A percentile compares a stretch with the other conserved stretches of the same genome.
phyloP scores from a whole-genome alignment of 148 eudicot genomes.

The Camellia granthamiana region DNA sequence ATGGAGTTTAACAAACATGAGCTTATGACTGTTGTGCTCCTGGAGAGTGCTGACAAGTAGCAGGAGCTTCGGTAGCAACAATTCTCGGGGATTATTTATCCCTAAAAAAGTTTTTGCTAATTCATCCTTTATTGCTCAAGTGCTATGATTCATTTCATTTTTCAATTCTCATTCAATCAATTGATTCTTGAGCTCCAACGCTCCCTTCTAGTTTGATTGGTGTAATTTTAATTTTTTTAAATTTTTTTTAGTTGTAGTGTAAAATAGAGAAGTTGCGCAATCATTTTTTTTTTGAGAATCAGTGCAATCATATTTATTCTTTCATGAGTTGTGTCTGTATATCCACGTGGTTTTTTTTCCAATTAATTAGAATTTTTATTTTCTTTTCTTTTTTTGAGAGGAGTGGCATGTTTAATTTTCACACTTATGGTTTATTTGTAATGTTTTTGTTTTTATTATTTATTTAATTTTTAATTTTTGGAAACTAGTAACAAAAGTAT shows the following conservation, averaged over 20 bases:
- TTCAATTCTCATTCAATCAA: constrained; percentile 32
- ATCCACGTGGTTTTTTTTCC: neutral
- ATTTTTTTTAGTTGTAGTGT: constrained; percentile 24
- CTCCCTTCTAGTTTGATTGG: constrained; percentile 18
- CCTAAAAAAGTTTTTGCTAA: constrained; percentile 21
- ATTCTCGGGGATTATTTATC: constrained; percentile 5
- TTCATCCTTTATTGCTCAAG: constrained; percentile 33
- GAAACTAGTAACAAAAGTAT: too few species aligned
- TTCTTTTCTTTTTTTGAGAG: neutral
- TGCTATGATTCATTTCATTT: constrained; percentile 27
- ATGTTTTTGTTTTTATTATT: too few species aligned
- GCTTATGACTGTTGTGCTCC: constrained; percentile 9
- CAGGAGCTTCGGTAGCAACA: constrained; percentile 25
- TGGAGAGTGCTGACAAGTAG: constrained; percentile 14
- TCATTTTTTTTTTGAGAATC: neutral
- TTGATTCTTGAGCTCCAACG: constrained; percentile 36
- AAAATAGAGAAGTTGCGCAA: constrained; percentile 16
- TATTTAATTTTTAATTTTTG: too few species aligned
- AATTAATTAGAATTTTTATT: too few species aligned
- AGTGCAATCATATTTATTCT: constrained; percentile 11
- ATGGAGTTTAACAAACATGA: neutral
- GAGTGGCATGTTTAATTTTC: too few species aligned
- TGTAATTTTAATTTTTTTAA: constrained; percentile 26
- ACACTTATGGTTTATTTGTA: too few species aligned
- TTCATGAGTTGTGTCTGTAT: neutral